Base-by-base conservation (phyloP, 345 rosid species). In the Citrus australasica region DNA sequence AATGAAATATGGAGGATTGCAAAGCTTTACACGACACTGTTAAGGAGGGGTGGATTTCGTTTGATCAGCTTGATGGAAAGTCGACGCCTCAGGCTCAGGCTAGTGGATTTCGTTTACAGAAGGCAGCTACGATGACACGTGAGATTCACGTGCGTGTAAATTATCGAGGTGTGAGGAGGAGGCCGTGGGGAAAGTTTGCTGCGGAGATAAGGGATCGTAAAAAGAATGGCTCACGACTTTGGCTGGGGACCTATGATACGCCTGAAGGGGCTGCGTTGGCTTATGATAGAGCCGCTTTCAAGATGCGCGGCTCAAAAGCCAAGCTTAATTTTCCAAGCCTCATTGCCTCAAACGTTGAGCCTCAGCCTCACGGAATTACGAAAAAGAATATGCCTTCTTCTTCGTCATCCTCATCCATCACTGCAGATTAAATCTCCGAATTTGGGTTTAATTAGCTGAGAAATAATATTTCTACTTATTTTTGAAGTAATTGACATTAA, bases 101-200 rank as follows among this genome's bases (percentile, higher is more conserved):
- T 13, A 46, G 51, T 3, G 51, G 51, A 46, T 11, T 46, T 46
- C 51, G 17, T 46, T 13, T 13, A 10, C 51, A 46, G 51, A 46
- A 46, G 51, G 51, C 17, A 46, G 51, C 51, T 17, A 46, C 58
- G 7, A 19, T 0, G 58, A 14, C 58, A 53, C 58, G 58, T 53
- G 58, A 53, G 58, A 53, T 14, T 53, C 58, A 53, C 25, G 59
- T n/a, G 53, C 74, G 72, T 13, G 48, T 53, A 55, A 71, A 40
- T 19, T 82, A 78, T 7, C 78, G 30, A 38, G 85, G 86, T 4
- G 84, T 86, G 38, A 83, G 82, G 80, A 80, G 84, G 68, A 71
- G 97, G 73, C 92, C 92, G 11, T 90, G 92, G 97, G 94, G 97
- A 67, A 89, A 87, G 72, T 89, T 79, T 60, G 94, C 92, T 42